Conservation (phyloP, 352 stramenopile species). For the Pythium volutum region DNA sequence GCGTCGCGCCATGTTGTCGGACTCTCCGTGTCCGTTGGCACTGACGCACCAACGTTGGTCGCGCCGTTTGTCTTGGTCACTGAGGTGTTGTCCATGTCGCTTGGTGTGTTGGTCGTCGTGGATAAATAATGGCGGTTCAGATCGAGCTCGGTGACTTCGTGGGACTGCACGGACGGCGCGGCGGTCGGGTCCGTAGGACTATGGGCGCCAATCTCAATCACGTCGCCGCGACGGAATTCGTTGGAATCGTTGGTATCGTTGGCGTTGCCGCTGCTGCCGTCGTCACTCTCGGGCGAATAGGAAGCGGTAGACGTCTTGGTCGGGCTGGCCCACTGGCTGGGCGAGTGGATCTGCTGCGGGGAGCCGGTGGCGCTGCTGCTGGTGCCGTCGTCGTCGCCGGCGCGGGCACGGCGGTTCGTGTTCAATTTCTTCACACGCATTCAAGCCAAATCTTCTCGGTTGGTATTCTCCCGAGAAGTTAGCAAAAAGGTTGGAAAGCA, state of each 20-base stretch:
- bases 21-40: neutral
- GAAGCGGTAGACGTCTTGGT: conserved; percentile 3
- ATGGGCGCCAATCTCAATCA: conserved; percentile 15
- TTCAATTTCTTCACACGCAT: conserved; percentile 83
- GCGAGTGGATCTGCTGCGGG: conserved; percentile 7
- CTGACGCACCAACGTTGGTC: neutral
- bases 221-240: conserved; percentile 9
- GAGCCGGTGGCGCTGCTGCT: conserved; percentile 1
- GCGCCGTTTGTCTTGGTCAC: neutral
- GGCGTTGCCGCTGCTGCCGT: neutral
- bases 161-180: neutral
- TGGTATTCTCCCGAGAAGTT: neutral
- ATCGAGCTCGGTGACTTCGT: conserved; percentile 15
- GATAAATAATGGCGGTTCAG: conserved; percentile 4
- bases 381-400: conserved; percentile 53
- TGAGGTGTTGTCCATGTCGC: neutral
- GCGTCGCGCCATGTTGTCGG: conserved; percentile 30
- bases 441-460: conserved; percentile 11
- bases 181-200: conserved; percentile 24
- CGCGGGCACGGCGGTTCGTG: conserved; percentile 56
- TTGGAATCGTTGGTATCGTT: neutral
- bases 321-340: conserved; percentile 17
- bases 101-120: neutral
- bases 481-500: neutral
- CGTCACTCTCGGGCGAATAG: conserved; percentile 9